Conservation (phyloP, 106 monocot genomes). For the Amphibolis antarctica region DNA sequence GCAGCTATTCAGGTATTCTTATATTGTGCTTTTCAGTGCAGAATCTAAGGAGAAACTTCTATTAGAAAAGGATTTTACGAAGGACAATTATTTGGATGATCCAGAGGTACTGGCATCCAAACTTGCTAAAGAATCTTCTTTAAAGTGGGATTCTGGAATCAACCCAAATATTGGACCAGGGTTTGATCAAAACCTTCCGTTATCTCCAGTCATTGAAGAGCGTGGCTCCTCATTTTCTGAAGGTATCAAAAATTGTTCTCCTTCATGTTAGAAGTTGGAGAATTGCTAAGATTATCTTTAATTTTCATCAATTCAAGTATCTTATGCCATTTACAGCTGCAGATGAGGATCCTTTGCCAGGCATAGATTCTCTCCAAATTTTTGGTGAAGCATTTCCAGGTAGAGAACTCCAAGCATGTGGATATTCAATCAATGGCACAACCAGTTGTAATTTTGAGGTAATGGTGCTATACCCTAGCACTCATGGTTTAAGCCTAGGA, state of each 20-base stretch:
- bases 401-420: conserved; percentile 76
- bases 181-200: conserved; percentile 44
- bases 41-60: conserved; percentile 29
- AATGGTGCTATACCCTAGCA: not conserved
- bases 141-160: conserved; percentile 27
- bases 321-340: conserved; percentile 33
- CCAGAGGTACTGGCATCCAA: conserved; percentile 18
- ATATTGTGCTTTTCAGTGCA: conserved; percentile 22
- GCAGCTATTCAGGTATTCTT: conserved; percentile 28
- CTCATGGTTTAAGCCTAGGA: not conserved
- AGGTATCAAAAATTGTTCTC: conserved; percentile 31
- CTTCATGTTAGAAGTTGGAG: not conserved
- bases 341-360: conserved; percentile 94
- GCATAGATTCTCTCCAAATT: conserved; percentile 82
- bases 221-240: conserved; percentile 94
- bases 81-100: conserved; percentile 18
- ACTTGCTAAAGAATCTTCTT: conserved; percentile 30
- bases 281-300: not conserved
- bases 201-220: conserved; percentile 87
- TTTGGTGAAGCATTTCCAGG: conserved; percentile 93
- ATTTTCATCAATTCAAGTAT: not conserved
- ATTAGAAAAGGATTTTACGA: conserved; percentile 41
- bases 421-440: conserved; percentile 89
- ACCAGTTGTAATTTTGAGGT: conserved; percentile 99
- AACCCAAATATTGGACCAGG: conserved; percentile 37